phyloP scores from a whole-genome alignment of 148 eudicot species.

The Persicaria tinctoria region DNA sequence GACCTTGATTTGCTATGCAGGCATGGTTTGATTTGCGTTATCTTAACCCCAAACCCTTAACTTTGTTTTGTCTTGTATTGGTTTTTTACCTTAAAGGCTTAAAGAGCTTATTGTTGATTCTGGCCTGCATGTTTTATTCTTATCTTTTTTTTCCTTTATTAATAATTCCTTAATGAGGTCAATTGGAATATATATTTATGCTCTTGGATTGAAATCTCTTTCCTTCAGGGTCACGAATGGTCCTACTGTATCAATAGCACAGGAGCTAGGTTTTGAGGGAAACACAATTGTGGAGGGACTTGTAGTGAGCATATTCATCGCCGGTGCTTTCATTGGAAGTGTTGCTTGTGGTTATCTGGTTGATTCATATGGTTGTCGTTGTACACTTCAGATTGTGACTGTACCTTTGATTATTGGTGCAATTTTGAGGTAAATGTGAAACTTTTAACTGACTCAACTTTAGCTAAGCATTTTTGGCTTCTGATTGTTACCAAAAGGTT shows the following conservation, averaged over 20 bases:
- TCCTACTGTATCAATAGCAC: conserved; percentile 59
- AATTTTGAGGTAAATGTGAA: conserved; percentile 43
- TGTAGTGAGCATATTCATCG: conserved; percentile 81
- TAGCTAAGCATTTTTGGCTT: background rate
- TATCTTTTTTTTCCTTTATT: background rate
- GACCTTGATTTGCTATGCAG: background rate
- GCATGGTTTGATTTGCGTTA: background rate
- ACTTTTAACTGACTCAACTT: background rate
- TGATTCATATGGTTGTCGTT: conserved; percentile 64
- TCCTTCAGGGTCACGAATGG: conserved; percentile 75
- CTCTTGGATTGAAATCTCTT: conserved; percentile 9
- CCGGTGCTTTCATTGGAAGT: conserved; percentile 72
- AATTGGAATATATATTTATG: background rate
- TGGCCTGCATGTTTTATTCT: background rate
- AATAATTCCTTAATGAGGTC: background rate
- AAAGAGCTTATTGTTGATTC: background rate
- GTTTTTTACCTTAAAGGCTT: background rate
- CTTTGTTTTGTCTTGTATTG: background rate
- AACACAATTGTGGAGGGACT: conserved; percentile 67
- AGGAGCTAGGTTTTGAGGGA: conserved; percentile 82
- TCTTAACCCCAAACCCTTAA: background rate
- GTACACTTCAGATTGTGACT: conserved; percentile 63
- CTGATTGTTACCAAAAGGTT: background rate
- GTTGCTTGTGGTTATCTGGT: conserved; percentile 41
- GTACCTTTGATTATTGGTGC: conserved; percentile 72